Conservation (phyloP, 2,329 filamentous ascomycete species). For the Trichoderma atrobrunneum region DNA sequence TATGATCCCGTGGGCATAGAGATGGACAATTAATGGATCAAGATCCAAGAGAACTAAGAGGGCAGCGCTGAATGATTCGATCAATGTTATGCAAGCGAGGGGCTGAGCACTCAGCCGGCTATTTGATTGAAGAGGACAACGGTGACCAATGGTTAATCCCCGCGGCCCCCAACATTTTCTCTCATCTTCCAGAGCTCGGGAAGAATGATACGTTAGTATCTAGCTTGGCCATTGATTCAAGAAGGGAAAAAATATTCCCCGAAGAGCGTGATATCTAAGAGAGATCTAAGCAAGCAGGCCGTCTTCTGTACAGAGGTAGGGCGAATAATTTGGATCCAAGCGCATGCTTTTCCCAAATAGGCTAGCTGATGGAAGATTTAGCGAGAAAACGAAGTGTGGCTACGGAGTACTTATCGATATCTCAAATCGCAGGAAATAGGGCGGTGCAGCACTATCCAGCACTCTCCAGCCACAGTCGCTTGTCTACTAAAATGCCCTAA, state of each 20-base stretch:
- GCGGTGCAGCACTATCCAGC: conserved; percentile 10
- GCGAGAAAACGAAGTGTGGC: neutral
- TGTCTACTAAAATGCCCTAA: conserved; percentile 30
- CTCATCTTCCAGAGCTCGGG: neutral
- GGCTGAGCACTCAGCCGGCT: neutral
- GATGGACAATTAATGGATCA: neutral
- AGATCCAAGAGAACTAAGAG: neutral
- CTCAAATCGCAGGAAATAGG: neutral
- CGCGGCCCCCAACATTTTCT: neutral
- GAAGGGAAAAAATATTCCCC: neutral
- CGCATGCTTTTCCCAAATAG: neutral
- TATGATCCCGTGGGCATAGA: neutral
- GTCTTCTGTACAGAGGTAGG: neutral
- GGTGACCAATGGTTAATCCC: neutral
- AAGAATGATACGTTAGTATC: neutral
- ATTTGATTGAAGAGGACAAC: neutral
- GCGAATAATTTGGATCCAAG: neutral
- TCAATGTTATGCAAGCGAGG: neutral
- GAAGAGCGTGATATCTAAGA: neutral
- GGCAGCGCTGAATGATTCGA: neutral
- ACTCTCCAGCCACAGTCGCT: conserved; percentile 3
- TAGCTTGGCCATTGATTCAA: neutral
- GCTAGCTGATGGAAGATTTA: conserved; percentile 11
- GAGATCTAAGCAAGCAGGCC: neutral
- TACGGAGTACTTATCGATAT: neutral